Conservation (phyloP, 202 grass and related monocot species). For the Zizania palustris region DNA sequence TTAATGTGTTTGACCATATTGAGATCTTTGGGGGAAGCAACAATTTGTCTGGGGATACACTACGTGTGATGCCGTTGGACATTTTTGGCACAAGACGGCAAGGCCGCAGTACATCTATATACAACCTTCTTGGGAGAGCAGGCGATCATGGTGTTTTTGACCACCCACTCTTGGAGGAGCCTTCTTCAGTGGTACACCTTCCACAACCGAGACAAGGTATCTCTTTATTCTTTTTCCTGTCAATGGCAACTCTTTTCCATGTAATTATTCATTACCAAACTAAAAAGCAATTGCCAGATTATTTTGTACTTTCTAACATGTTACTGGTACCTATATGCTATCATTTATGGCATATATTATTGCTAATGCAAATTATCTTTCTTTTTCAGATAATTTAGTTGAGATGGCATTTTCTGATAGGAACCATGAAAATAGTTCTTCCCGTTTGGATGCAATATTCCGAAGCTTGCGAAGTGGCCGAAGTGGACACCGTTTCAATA, state of each 20-base stretch:
- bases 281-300: slow-evolving; percentile 6
- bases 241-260: too few relatives aligned
- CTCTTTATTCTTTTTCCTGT: too few relatives aligned
- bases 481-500: slow-evolving; percentile 92
- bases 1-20: slow-evolving; percentile 99
- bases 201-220: slow-evolving; percentile 78
- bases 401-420: slow-evolving; percentile 89
- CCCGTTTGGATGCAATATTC: slow-evolving; percentile 96
- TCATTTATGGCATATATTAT: slow-evolving; percentile 2
- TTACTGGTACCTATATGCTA: slow-evolving; percentile 10
- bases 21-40: slow-evolving; percentile 84
- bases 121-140: slow-evolving; percentile 90
- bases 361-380: slow-evolving; percentile 31
- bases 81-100: slow-evolving; percentile 95
- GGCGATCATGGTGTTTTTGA: slow-evolving; percentile 71
- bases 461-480: slow-evolving; percentile 77
- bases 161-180: slow-evolving; percentile 89
- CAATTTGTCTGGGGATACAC: slow-evolving; percentile 72
- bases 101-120: slow-evolving; percentile 93
- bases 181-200: slow-evolving; percentile 65
- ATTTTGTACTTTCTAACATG: slow-evolving; percentile 11
- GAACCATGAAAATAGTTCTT: slow-evolving; percentile 82
- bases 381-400: slow-evolving; percentile 70
- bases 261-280: slow-evolving; percentile 24
- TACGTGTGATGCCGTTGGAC: slow-evolving; percentile 95